Percentiles rank a stretch among this genome's conserved stretches.
phyloP scores from a whole-genome alignment of 148 eudicot genomes.

The Fagopyrum tataricum region DNA sequence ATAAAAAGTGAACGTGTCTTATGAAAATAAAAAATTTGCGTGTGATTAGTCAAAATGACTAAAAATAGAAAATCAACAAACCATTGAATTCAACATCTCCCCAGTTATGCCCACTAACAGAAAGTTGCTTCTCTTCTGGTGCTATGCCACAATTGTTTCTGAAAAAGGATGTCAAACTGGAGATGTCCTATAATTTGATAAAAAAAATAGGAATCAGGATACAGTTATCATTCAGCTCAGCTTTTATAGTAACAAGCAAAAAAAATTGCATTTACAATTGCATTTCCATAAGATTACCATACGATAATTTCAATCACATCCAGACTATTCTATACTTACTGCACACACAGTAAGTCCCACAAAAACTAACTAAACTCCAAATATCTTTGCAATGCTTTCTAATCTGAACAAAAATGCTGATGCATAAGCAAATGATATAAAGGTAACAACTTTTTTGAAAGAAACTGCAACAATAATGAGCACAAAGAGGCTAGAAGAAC shows the following conservation, averaged over 20 bases:
- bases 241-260: background rate
- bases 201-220: background rate
- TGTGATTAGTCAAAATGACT: background rate
- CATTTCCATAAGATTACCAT: background rate
- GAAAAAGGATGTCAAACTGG: slow-evolving; percentile 61
- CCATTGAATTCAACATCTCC: slow-evolving; percentile 92
- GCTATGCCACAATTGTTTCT: slow-evolving; percentile 49
- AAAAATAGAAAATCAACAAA: slow-evolving; percentile 19
- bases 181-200: slow-evolving; percentile 54
- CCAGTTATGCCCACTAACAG: slow-evolving; percentile 94
- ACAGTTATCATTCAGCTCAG: background rate
- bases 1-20: background rate
- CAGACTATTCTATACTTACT: background rate
- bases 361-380: background rate
- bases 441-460: background rate
- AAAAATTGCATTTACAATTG: background rate
- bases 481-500: slow-evolving; percentile 18
- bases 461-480: background rate
- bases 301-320: background rate
- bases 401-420: background rate
- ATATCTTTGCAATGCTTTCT: background rate
- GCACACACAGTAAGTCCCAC: background rate
- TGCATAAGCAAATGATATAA: background rate
- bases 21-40: background rate
- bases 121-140: slow-evolving; percentile 89